Conservation (phyloP, 2,329 filamentous ascomycete species). For the Arachnomyces sp. region DNA sequence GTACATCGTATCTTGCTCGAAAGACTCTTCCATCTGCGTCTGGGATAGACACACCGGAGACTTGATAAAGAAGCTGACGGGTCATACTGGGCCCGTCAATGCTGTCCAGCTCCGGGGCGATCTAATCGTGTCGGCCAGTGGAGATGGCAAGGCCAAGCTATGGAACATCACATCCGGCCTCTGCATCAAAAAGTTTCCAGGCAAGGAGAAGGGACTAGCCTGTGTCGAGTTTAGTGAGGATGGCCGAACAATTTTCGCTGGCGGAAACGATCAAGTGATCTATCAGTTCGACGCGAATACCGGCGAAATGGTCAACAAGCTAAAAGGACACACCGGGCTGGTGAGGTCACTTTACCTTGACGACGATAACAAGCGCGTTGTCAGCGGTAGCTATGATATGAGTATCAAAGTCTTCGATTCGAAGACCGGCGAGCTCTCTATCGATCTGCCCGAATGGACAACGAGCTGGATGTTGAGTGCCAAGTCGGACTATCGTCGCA, state of each 20-base stretch:
- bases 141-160: slow-evolving; percentile 85
- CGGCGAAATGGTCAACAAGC: slow-evolving; percentile 71
- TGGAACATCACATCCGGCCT: slow-evolving; percentile 90
- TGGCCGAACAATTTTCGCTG: slow-evolving; percentile 84
- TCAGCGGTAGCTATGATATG: slow-evolving; percentile 90
- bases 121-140: slow-evolving; percentile 85
- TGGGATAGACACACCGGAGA: slow-evolving; percentile 79
- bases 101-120: slow-evolving; percentile 92
- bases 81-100: slow-evolving; percentile 89
- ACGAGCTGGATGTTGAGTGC: slow-evolving; percentile 94
- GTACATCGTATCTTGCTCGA: slow-evolving; percentile 94
- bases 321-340: slow-evolving; percentile 74
- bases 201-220: slow-evolving; percentile 86
- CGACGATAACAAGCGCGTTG: slow-evolving; percentile 71
- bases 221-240: slow-evolving; percentile 96
- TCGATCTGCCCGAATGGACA: slow-evolving; percentile 91
- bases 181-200: slow-evolving; percentile 81
- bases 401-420: slow-evolving; percentile 94
- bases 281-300: slow-evolving; percentile 94
- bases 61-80: slow-evolving; percentile 69
- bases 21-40: slow-evolving; percentile 87
- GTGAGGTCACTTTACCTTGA: slow-evolving; percentile 90
- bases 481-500: slow-evolving; percentile 89
- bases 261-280: slow-evolving; percentile 91
- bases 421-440: slow-evolving; percentile 65